These are phyloP conservation scores for Solanum aculeatissimum DNA, from an alignment of 305 asterid species.

Conservation along the genomic window DNA sequence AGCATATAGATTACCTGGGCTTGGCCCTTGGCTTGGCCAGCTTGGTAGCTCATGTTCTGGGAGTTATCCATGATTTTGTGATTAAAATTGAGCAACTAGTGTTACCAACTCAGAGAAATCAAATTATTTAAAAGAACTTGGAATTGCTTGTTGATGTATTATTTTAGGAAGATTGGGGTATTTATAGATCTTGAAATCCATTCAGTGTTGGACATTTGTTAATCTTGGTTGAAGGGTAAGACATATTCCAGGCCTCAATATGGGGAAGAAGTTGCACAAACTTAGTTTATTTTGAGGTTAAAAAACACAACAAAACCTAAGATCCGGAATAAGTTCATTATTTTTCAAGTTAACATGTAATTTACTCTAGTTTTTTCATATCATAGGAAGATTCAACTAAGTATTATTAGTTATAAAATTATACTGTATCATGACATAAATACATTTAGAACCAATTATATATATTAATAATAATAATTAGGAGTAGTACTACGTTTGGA, in stretches of 20 bases:
- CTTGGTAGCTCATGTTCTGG: conserved; percentile 47
- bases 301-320: neutral
- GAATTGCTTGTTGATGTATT: neutral
- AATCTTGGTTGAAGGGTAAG: neutral
- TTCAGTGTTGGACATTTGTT: neutral
- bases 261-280: neutral
- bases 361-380: neutral
- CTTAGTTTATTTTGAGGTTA: neutral
- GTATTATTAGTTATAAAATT: neutral
- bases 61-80: conserved; percentile 34
- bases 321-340: neutral
- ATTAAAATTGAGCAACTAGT: neutral
- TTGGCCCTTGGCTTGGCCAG: conserved; percentile 73
- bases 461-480: neutral
- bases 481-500: neutral
- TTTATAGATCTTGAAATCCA: neutral
- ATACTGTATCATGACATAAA: neutral
- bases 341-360: neutral
- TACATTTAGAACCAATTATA: neutral
- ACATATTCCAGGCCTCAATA: neutral
- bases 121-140: neutral
- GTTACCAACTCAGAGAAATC: neutral
- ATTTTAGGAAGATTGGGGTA: neutral
- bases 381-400: neutral
- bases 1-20: conserved; percentile 23